Conservation (phyloP, 2,329 filamentous ascomycete species). For the Neonectria faginata region DNA sequence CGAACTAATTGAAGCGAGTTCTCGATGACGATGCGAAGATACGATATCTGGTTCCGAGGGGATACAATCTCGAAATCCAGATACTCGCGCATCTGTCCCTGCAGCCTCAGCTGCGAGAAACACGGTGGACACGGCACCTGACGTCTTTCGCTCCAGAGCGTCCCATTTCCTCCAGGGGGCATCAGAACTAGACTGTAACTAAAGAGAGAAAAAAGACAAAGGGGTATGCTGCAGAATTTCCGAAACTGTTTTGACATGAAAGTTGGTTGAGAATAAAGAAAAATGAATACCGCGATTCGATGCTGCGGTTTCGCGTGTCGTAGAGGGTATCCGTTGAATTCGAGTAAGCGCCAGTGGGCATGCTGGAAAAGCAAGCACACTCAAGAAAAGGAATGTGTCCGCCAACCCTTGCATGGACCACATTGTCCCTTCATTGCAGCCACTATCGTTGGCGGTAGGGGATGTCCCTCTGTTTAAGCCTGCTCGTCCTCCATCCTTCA, state of each 20-base stretch:
- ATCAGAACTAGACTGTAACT: conserved; percentile 36
- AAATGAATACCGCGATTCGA: conserved; percentile 37
- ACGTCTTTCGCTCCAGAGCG: conserved; percentile 7
- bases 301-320: conserved; percentile 34
- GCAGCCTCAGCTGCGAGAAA: conserved; percentile 11
- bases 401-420: conserved; percentile 23
- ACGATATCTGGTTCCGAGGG: conserved; percentile 1
- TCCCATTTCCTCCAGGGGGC: conserved; percentile 30
- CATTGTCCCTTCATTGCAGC: conserved; percentile 12
- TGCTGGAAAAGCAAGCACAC: conserved; percentile 23
- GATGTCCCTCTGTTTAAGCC: conserved; percentile 68
- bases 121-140: conserved; percentile 5
- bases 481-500: conserved; percentile 88
- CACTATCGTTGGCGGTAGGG: conserved; percentile 51
- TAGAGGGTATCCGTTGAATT: conserved; percentile 34
- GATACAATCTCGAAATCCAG: conserved; percentile 3
- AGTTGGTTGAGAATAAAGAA: conserved; percentile 34
- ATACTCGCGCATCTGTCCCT: conserved; percentile 11
- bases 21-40: not conserved
- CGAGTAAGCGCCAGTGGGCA: conserved; percentile 18
- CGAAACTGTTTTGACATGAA: conserved; percentile 41
- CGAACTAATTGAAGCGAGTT: conserved; percentile 20
- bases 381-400: conserved; percentile 11
- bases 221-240: conserved; percentile 53
- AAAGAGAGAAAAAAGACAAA: conserved; percentile 42